Evolutionary conservation across 768 basidiomycete genomes (phyloP), one percentile per base, ranked within the genome.

Genomic region (Naganishia onofrii): DNA sequence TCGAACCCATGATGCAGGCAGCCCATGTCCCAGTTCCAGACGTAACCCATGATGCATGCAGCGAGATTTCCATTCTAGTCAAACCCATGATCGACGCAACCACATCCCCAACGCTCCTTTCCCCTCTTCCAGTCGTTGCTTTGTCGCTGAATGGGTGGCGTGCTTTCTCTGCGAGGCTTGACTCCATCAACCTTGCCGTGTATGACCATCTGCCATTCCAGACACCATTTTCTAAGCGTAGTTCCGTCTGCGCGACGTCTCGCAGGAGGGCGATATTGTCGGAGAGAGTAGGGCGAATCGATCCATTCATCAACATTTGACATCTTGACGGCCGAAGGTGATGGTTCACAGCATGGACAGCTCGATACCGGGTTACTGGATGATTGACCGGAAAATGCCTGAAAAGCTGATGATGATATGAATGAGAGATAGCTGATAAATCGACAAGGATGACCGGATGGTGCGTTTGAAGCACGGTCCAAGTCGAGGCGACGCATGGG

Each of bases 161-260:
- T 63, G 60, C 60, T 63, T 29, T 63, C 60, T 13, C 32, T 36
- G 36, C 60, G 60, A 44, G 38, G 21, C 32, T 44, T 63, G 15
- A 63, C 42, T n/a, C 60, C 26, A 44, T 63, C 60, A 15, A 63
- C 60, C 38, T 63, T 63, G 2, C 60, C 60, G 19, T 63, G 36
- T 26, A 63, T 34, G 6, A 63, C 60, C 60, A 63, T 63, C 60
- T 63, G 60, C 60, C 60, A 63, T 29, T 63, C 60, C 42, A 63
- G 42, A 29, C 60, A 63, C 60, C 60, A 63, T 26, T 63, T 63
- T 28, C 60, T 42, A 21, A 63, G 42, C 23, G 60, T 63, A 15
- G 60, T 42, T 36, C 60, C 60, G 21, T 63, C 60, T 8, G 60
- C 60, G 21, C 60, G 38, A 28, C 60, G 60, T 46, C 60, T n/a